These are phyloP conservation scores for Danielia oregonensis DNA, from an alignment of 805 yeast species.

Conservation along the genomic window DNA sequence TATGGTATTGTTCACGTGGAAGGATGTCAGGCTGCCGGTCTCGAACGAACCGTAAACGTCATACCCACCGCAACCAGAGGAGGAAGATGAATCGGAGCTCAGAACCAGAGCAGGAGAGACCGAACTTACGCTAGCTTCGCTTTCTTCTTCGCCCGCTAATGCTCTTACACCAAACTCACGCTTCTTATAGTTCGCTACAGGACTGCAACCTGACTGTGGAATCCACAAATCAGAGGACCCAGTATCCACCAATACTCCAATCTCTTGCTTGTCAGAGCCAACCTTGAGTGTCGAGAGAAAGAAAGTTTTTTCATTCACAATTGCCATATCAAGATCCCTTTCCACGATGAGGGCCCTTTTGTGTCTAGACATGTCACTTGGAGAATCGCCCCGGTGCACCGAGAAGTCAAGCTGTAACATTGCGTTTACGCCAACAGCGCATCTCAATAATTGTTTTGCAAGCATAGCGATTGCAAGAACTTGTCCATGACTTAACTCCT, in stretches of 20 bases:
- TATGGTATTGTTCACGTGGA: slow-evolving; percentile 38
- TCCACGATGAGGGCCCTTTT: neutral
- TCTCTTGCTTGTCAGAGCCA: slow-evolving; percentile 25
- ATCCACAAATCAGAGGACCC: slow-evolving; percentile 41
- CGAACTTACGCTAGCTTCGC: too few species aligned
- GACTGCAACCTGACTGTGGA: neutral
- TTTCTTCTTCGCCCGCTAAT: too few species aligned
- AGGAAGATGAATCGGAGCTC: too few species aligned
- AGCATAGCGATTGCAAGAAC: too few species aligned
- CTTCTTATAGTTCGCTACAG: too few species aligned
- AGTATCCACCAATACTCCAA: slow-evolving; percentile 32
- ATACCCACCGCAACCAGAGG: too few species aligned
- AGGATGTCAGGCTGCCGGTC: slow-evolving; percentile 35
- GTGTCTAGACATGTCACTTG: neutral
- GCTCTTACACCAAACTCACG: too few species aligned
- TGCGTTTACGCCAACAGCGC: too few species aligned
- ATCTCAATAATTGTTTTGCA: too few species aligned
- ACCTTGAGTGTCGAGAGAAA: slow-evolving; percentile 4
- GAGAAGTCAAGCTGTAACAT: neutral
- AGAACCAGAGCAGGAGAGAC: too few species aligned
- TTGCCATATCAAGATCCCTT: neutral
- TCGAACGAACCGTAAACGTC: slow-evolving; percentile 45
- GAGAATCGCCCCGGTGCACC: slow-evolving; percentile 3
- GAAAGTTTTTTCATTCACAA: slow-evolving; percentile 1
- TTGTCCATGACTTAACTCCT: too few species aligned